phyloP scores from a whole-genome alignment of 106 monocot genomes.

The Phalaenopsis aphrodite region DNA sequence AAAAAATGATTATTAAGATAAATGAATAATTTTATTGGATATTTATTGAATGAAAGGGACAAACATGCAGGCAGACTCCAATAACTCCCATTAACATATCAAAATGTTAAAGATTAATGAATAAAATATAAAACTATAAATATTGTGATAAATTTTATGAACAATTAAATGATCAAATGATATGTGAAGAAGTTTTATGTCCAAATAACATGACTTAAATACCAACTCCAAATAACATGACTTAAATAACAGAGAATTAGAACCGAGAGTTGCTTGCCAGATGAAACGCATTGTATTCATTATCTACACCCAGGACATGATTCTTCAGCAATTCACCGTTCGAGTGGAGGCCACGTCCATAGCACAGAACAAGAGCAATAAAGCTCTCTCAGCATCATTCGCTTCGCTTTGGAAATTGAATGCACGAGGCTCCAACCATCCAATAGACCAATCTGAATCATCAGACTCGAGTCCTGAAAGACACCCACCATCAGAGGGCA shows the following conservation, averaged over 20 bases:
- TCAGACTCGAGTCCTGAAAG: constrained; percentile 74
- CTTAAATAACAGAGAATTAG: not conserved
- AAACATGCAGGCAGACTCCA: too few species aligned
- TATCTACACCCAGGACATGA: constrained; percentile 15
- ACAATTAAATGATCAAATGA: too few species aligned
- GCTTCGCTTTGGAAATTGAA: constrained; percentile 35
- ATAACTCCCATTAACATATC: too few species aligned
- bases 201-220: too few species aligned
- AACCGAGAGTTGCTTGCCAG: constrained; percentile 24
- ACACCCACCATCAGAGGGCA: constrained; percentile 60
- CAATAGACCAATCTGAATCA: constrained; percentile 84
- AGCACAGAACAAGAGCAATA: constrained; percentile 76
- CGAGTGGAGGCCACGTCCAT: constrained; percentile 29
- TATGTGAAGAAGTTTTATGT: too few species aligned
- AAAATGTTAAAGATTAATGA: too few species aligned
- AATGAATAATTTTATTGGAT: too few species aligned
- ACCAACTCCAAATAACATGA: too few species aligned
- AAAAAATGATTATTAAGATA: too few species aligned
- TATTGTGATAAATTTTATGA: too few species aligned
- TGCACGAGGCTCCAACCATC: constrained; percentile 74
- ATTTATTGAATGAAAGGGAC: too few species aligned
- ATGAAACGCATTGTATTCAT: not conserved
- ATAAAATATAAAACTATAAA: too few species aligned
- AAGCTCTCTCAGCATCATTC: constrained; percentile 45
- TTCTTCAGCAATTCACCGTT: constrained; percentile 11